Conservation (phyloP, 2,329 filamentous ascomycete species). For the Colletotrichum musicola region DNA sequence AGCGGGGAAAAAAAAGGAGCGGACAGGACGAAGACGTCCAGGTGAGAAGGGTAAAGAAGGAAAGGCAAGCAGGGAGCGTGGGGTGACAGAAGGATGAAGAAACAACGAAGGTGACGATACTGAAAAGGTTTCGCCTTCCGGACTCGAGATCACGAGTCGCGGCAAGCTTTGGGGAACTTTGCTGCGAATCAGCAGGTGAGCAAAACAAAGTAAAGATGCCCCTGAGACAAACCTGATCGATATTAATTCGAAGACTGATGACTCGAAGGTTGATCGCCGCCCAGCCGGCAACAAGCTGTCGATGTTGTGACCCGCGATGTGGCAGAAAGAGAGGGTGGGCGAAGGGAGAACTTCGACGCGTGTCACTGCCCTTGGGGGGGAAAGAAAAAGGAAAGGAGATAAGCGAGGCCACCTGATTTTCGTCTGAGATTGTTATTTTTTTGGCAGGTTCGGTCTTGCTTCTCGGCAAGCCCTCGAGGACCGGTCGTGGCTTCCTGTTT, state of each 20-base stretch:
- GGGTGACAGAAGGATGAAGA: not conserved
- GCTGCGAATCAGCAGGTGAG: not conserved
- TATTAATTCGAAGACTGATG: not conserved
- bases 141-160: not conserved
- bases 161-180: not conserved
- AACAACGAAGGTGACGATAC: not conserved
- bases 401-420: constrained; percentile 6
- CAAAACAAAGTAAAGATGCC: not conserved
- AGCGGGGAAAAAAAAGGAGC: not conserved
- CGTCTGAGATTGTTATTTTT: constrained; percentile 6
- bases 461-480: constrained; percentile 20
- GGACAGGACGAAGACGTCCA: not conserved
- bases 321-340: constrained; percentile 3
- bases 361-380: constrained; percentile 1
- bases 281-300: constrained; percentile 14
- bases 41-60: not conserved
- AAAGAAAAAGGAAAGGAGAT: not conserved
- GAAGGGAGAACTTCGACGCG: constrained; percentile 6
- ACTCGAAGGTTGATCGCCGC: not conserved
- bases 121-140: not conserved
- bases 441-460: constrained; percentile 32
- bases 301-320: not conserved
- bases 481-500: constrained; percentile 35
- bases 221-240: not conserved
- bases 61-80: not conserved